Evolutionary conservation across 805 yeast species (phyloP), one percentile per base, ranked within the genome.

Genomic region (Barnettozyma vustinii): DNA sequence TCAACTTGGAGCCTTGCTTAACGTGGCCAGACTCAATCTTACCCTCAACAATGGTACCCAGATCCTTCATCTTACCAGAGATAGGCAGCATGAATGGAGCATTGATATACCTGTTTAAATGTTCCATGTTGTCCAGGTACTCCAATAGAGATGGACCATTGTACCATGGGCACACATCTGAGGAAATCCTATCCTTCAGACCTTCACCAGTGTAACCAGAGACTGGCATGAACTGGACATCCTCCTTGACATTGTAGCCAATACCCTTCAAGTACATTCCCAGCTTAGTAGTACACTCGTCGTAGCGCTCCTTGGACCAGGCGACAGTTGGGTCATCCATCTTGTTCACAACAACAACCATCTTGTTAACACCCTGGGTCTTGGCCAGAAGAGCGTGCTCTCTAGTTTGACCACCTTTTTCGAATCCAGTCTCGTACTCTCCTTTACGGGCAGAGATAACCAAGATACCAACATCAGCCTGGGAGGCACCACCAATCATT

Each of bases 401-500:
- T 74, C 97, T 84, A 35, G 98, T 91, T 75, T 92, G 99, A 59
- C 99, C 99, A 63, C 98, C 98, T 69, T 90, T 88, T 75, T 92
- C 99, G 65, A 92, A 92, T 53, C 99, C 99, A 48, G 99, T 94
- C 75, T 94, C 99, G 71, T 94, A 94, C 70, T 94, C 99, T 73
- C 99, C 99, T 72, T 91, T 90, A 78, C 99, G 87, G 42, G 98
- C 98, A 55, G 96, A 87, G 60, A 94, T 94, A 44, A 94, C 99
- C 63, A 94, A 79, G 57, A 94, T 81, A 73, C 99, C 99, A 50
- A 92, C 94, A 73, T 94, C 99, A 33, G 99, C 99, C 75, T 94
- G 99, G 42, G 98, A 91, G 18, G 99, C 99, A 70, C 99, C 99
- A 62, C 98, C 98, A 76, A 94, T 94, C 99, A 94, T 94, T 70